Base-by-base conservation (phyloP, 371 early-diverging fungal species). In the Nematocida homosporus region DNA sequence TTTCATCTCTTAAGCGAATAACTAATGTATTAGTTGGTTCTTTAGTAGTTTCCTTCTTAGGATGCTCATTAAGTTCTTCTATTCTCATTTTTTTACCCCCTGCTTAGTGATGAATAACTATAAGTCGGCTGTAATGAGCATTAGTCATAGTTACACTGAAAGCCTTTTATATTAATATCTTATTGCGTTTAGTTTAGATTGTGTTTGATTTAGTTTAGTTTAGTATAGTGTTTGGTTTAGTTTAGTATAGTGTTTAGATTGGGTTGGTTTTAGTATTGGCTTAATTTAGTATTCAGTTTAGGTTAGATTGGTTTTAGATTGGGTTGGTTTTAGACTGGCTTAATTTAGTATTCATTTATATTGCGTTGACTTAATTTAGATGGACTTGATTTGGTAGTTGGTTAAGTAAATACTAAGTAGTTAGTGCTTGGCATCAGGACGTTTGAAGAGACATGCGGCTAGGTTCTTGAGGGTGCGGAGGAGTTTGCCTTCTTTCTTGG, bases 111-210 rank as follows among this genome's bases (percentile, higher is more conserved):
- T 72, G 75, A 72, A n/a, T 34, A 23, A 16, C 27, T 23, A 16
- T 63, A 48, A 32, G 29, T 57, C 75, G 48, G 32, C 48, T 44
- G 13, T 27, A 27, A 34, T 72, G 27, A 64, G 61, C 37, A 37
- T 23, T 51, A 38, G 75, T 72, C 75, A 72, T 72, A 72, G 75
- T 72, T 72, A 72, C 75, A 53, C 75, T 72, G 75, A 72, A 61
- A 61, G 47, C 75, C 60, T 72, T 63, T 3, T 48, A 27, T 35
- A 13, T 61, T 59, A 72, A 72, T 60, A 10, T 63, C 75, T 16
- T 72, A 1, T 2, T 40, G 60, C 32, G 47, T 8, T 10, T 10
- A 13, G 13, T 10, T 25, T 27, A 54, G 23, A n/a, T n/a, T n/a
- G n/a, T n/a, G n/a, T n/a, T n/a, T n/a, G n/a, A n/a, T n/a, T n/a